These are phyloP conservation scores for Saprolegnia parasitica DNA, from an alignment of 352 stramenopile genomes.

Conservation along the genomic window DNA sequence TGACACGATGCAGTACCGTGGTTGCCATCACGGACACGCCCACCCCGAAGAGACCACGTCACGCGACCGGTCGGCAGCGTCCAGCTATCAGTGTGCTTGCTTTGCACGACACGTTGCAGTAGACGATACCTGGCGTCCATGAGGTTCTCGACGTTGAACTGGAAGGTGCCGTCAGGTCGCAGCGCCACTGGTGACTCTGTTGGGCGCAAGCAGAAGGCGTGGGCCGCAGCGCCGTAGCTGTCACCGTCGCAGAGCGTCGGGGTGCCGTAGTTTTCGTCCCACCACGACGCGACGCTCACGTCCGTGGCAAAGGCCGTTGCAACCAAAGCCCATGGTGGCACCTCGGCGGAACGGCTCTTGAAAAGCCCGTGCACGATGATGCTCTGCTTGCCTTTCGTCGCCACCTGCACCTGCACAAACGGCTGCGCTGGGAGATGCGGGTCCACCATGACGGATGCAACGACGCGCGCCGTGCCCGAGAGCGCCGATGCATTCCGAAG, in stretches of 20 bases:
- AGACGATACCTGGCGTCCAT: constrained; percentile 16
- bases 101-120: constrained; percentile 32
- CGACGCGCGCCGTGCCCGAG: not conserved
- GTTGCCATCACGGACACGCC: constrained; percentile 18
- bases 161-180: constrained; percentile 21
- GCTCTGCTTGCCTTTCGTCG: not conserved
- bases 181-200: constrained; percentile 26
- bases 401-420: not conserved
- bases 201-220: constrained; percentile 50
- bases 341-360: constrained; percentile 20
- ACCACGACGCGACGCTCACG: constrained; percentile 75
- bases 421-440: not conserved
- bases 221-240: constrained; percentile 37
- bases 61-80: not conserved
- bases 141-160: constrained; percentile 25
- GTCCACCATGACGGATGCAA: constrained; percentile 6
- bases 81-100: constrained; percentile 32
- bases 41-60: constrained; percentile 15
- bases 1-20: not conserved
- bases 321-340: constrained; percentile 66
- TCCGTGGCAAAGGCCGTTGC: constrained; percentile 49
- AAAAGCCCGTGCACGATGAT: not conserved
- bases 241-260: constrained; percentile 72
- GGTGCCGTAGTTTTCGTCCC: constrained; percentile 65
- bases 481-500: not conserved